A percentile compares a stretch with the other conserved stretches of the same genome.
phyloP scores from a whole-genome alignment of 208 protist species.

The Trypanosoma platydactyli region DNA sequence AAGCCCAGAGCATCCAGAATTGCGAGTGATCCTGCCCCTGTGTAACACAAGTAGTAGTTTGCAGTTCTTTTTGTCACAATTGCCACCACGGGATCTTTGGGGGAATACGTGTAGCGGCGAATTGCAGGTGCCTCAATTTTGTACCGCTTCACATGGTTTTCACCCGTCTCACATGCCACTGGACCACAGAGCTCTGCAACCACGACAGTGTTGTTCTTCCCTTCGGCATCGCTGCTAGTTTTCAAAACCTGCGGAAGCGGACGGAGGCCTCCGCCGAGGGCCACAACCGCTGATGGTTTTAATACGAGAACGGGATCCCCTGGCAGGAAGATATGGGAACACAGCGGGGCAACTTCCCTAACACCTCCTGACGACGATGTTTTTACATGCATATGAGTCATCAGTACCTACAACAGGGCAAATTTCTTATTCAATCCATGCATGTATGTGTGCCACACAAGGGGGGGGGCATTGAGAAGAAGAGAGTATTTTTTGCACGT shows the following conservation, averaged over 20 bases:
- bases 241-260: conserved; percentile 23
- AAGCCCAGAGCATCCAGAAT: conserved; percentile 77
- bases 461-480: neutral
- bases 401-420: neutral
- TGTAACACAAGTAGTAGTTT: conserved; percentile 72
- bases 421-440: neutral
- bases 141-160: conserved; percentile 42
- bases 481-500: too few species aligned
- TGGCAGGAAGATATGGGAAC: conserved; percentile 72
- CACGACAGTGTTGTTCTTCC: conserved; percentile 31
- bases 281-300: conserved; percentile 43
- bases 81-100: conserved; percentile 74
- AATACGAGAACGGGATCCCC: conserved; percentile 75
- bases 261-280: conserved; percentile 63
- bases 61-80: conserved; percentile 53
- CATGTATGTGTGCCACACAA: neutral
- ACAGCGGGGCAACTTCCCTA: conserved; percentile 49
- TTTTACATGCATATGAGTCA: neutral
- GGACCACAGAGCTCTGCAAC: conserved; percentile 65
- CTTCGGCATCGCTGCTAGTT: neutral
- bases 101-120: conserved; percentile 52
- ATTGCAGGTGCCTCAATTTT: conserved; percentile 47
- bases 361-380: conserved; percentile 22
- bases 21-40: conserved; percentile 42
- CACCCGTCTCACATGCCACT: conserved; percentile 28